phyloP scores from a whole-genome alignment of 2,329 filamentous ascomycete species.

The Fusarium sp. region DNA sequence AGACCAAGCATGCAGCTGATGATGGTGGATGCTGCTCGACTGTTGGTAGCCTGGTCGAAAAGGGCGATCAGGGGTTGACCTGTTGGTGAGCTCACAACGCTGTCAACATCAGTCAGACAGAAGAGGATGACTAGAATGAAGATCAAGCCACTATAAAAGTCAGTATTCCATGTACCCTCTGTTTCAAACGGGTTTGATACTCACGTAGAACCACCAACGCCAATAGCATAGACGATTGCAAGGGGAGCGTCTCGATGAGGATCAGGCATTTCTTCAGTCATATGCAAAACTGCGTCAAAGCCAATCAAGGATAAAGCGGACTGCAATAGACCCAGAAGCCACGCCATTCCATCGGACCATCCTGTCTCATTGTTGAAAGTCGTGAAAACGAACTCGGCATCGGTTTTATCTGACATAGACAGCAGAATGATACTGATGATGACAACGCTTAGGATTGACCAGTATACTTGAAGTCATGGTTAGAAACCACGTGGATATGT shows the following conservation, averaged over 20 bases:
- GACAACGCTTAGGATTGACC: background rate
- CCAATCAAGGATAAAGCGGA: background rate
- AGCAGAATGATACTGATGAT: background rate
- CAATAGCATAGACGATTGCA: background rate
- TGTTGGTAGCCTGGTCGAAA: background rate
- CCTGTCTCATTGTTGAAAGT: background rate
- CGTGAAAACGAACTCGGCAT: background rate
- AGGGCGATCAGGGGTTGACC: background rate
- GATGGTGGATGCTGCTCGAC: background rate
- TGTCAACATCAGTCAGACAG: background rate
- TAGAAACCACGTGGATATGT: background rate
- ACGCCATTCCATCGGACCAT: background rate
- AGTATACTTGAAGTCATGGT: background rate
- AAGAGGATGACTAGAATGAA: background rate
- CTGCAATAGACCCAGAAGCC: background rate
- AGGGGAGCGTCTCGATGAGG: background rate
- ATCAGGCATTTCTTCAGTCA: conserved; percentile 4
- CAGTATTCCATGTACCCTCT: fast-evolving
- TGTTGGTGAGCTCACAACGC: background rate
- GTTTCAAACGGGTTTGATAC: background rate
- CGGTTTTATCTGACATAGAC: background rate
- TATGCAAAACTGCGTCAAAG: background rate
- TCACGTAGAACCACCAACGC: conserved; percentile 1
- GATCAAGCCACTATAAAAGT: background rate
- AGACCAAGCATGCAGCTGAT: background rate